Conservation (phyloP, 169 alveolate species). For the Theileria luwenshuni region DNA sequence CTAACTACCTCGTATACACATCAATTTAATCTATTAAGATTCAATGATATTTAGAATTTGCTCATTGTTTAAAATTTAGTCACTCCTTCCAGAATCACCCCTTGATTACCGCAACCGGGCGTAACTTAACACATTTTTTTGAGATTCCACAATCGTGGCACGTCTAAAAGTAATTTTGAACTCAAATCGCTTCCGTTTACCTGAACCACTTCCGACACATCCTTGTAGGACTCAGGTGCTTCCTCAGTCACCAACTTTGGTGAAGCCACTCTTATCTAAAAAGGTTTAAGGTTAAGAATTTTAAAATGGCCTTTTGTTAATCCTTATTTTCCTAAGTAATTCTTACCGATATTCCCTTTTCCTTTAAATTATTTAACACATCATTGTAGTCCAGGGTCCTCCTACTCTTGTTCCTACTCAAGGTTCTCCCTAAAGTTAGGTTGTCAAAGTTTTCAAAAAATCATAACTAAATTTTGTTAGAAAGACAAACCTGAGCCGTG, state of each 20-base stretch:
- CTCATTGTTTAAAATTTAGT: not conserved
- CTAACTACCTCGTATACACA: not conserved
- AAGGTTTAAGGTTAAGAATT: not conserved
- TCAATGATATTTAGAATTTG: not conserved
- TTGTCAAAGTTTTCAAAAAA: too few relatives aligned
- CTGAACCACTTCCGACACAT: constrained; percentile 83
- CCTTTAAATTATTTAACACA: constrained; percentile 75
- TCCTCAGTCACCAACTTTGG: constrained; percentile 89
- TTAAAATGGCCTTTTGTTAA: not conserved
- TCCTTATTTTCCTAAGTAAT: not conserved
- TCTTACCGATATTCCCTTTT: constrained; percentile 58
- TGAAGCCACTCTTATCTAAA: constrained; percentile 84
- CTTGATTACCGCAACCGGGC: constrained; percentile 89
- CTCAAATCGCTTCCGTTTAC: not conserved
- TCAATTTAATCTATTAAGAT: not conserved
- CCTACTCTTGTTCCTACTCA: constrained; percentile 82
- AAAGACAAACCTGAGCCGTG: constrained; percentile 87
- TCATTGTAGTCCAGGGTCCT: constrained; percentile 75
- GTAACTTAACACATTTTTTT: constrained; percentile 79
- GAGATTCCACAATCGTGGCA: constrained; percentile 90
- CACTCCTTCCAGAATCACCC: constrained; percentile 66
- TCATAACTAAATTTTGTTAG: too few relatives aligned
- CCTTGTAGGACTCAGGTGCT: constrained; percentile 90
- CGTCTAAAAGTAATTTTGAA: constrained; percentile 29
- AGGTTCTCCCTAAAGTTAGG: constrained; percentile 62